phyloP scores from a whole-genome alignment of 2,329 filamentous ascomycete species.

The Phoma sp. region DNA sequence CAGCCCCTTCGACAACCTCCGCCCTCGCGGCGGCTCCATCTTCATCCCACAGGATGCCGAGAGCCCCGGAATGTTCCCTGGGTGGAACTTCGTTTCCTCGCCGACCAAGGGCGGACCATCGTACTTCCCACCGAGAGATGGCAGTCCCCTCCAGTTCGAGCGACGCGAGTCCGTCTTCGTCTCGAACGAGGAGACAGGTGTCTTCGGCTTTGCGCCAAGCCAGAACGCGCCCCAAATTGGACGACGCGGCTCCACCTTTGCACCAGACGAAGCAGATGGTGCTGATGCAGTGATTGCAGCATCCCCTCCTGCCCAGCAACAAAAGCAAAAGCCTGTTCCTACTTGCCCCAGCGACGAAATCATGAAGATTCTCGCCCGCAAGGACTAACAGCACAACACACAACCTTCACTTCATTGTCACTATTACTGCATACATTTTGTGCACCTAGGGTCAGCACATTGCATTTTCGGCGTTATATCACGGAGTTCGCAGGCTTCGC shows the following conservation, averaged over 20 bases:
- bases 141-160: constrained; percentile 25
- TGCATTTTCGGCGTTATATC: constrained; percentile 17
- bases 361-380: constrained; percentile 34
- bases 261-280: constrained; percentile 18
- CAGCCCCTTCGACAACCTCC: constrained; percentile 26
- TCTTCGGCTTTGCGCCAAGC: constrained; percentile 22
- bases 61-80: constrained; percentile 25
- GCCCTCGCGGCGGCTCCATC: constrained; percentile 36
- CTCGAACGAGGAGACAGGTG: constrained; percentile 1
- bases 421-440: constrained; percentile 30
- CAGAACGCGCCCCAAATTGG: constrained; percentile 18
- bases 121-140: constrained; percentile 25
- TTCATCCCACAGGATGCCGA: constrained; percentile 34
- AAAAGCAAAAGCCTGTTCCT: constrained; percentile 28
- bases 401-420: constrained; percentile 29
- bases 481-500: constrained; percentile 1
- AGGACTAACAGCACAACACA: constrained; percentile 11
- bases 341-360: constrained; percentile 36
- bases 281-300: constrained; percentile 9
- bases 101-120: constrained; percentile 18
- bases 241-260: constrained; percentile 26
- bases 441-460: constrained; percentile 20
- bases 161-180: constrained; percentile 13
- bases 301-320: constrained; percentile 16
- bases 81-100: constrained; percentile 16